These are phyloP conservation scores for Lactarius sanguifluus DNA, from an alignment of 768 basidiomycete genomes.

Conservation along the genomic window DNA sequence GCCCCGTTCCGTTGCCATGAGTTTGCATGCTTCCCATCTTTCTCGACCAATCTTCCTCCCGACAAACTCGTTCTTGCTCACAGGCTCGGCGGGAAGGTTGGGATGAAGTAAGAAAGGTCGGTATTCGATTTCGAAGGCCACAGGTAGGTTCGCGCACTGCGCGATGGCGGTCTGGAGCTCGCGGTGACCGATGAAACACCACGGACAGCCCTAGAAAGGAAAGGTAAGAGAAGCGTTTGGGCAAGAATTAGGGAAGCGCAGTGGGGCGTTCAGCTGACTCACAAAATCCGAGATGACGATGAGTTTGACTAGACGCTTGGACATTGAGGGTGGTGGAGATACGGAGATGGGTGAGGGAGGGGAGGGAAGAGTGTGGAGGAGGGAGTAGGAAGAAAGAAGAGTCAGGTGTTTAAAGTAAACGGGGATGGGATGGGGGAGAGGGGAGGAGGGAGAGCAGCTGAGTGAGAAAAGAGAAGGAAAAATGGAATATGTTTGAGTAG, in stretches of 20 bases:
- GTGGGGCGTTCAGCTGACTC: conserved; percentile 27
- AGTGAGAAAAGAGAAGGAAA: conserved; percentile 21
- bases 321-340: conserved; percentile 21
- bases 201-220: conserved; percentile 39
- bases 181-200: conserved; percentile 45
- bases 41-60: conserved; percentile 43
- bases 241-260: conserved; percentile 1
- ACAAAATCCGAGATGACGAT: conserved; percentile 39
- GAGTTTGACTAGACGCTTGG: conserved; percentile 28
- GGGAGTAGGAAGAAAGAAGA: too few species aligned
- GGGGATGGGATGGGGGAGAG: conserved; percentile 2
- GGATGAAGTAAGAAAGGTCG: conserved; percentile 49
- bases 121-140: conserved; percentile 45
- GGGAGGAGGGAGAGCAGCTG: conserved; percentile 8
- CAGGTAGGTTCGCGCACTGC: conserved; percentile 35
- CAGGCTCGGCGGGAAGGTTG: conserved; percentile 35
- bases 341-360: not conserved
- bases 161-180: conserved; percentile 43
- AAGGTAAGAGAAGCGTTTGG: conserved; percentile 17
- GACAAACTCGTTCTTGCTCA: conserved; percentile 35
- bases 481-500: conserved; percentile 10
- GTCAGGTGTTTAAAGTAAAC: not conserved
- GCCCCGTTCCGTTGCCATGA: conserved; percentile 38
- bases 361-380: not conserved
- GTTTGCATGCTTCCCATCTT: conserved; percentile 36